Percentiles rank a stretch among this genome's conserved stretches.
Evolutionary conservation across 192 early-diverging fungal genomes (phyloP).

Genomic region (Coemansia sp.): DNA sequence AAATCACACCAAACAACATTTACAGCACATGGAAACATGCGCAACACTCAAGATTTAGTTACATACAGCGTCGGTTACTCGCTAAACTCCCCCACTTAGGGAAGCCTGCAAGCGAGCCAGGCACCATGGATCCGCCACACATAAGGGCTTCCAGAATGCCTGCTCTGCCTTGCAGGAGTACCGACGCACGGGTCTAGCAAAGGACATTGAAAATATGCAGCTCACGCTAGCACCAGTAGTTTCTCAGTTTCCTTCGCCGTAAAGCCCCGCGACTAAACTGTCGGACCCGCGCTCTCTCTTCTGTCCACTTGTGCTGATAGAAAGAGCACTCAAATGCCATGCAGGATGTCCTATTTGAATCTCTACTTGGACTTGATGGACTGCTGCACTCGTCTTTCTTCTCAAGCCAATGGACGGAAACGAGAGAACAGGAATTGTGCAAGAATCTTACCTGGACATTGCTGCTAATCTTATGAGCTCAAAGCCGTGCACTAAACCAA

Average conservation of each 20-base stretch:
- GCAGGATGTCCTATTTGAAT: no score
- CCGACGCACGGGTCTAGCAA: slow-evolving; percentile 20
- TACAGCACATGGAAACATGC: background rate
- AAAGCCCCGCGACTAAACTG: no score
- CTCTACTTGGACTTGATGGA: no score
- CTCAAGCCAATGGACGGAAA: no score
- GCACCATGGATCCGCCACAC: slow-evolving; percentile 19
- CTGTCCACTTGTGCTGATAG: no score
- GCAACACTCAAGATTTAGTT: slow-evolving; percentile 9
- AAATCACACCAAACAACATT: background rate
- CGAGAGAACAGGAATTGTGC: background rate
- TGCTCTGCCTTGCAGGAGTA: slow-evolving; percentile 43
- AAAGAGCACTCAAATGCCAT: no score
- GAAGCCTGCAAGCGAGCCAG: slow-evolving; percentile 46
- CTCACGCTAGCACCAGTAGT: no score
- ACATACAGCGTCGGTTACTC: slow-evolving; percentile 42
- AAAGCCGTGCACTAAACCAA: slow-evolving; percentile 14
- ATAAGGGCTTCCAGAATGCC: slow-evolving; percentile 18
- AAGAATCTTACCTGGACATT: slow-evolving; percentile 39
- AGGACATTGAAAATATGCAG: background rate
- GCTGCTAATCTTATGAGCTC: slow-evolving; percentile 18
- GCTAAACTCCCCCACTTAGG: slow-evolving; percentile 5
- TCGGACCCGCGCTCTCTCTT: no score
- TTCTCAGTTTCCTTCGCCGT: no score
- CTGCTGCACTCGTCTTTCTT: no score